These are phyloP conservation scores for Globisporangium nagaii DNA, from an alignment of 352 stramenopile genomes.

Conservation along the genomic window DNA sequence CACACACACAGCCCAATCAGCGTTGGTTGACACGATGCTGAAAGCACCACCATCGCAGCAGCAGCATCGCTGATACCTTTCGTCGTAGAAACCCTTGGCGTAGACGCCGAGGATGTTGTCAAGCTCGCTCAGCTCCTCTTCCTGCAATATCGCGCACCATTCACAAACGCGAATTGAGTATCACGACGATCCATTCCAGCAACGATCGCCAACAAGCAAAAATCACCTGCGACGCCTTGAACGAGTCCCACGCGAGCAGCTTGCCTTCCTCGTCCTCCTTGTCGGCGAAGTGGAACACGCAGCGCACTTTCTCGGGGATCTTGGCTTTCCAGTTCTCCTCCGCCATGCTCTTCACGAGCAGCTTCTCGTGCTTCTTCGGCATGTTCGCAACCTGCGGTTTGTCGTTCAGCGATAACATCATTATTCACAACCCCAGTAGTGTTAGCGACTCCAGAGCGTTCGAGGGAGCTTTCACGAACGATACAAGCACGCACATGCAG, in stretches of 20 bases:
- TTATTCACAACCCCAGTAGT: too few relatives aligned
- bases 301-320: constrained; percentile 69
- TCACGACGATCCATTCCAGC: neutral
- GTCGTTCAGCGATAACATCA: too few relatives aligned
- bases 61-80: constrained; percentile 19
- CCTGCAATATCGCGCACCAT: constrained; percentile 11
- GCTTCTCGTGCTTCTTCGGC: constrained; percentile 58
- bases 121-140: constrained; percentile 54
- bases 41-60: too few relatives aligned
- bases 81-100: constrained; percentile 65
- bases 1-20: neutral
- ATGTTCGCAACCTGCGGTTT: constrained; percentile 55
- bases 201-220: neutral
- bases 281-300: constrained; percentile 64
- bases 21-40: neutral
- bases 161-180: neutral
- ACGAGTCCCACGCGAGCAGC: constrained; percentile 50
- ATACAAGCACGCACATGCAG: constrained; percentile 44
- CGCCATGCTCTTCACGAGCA: constrained; percentile 36
- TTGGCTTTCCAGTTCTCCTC: constrained; percentile 70
- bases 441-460: too few relatives aligned
- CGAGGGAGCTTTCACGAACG: too few relatives aligned
- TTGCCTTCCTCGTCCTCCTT: constrained; percentile 55
- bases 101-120: constrained; percentile 57
- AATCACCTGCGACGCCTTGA: constrained; percentile 53